Evolutionary conservation across 1,284 basidiomycete genomes (phyloP).

Genomic region (Ceratobasidium sp.): DNA sequence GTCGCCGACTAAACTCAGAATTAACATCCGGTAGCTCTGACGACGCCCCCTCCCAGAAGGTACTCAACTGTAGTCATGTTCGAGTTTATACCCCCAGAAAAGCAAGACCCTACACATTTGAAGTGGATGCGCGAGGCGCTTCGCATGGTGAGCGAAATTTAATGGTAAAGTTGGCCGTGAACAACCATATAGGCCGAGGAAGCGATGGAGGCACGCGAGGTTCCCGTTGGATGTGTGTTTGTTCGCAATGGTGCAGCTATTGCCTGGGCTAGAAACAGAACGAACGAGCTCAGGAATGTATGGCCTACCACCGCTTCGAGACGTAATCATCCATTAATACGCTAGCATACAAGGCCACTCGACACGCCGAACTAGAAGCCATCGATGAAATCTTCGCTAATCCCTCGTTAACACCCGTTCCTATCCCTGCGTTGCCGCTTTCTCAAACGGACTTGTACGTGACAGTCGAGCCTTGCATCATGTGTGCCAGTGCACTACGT

Average conservation of each 20-base stretch:
- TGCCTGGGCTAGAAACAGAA: slow-evolving; percentile 88
- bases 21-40: too few species aligned
- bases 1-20: too few species aligned
- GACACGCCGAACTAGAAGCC: slow-evolving; percentile 97
- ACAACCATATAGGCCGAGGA: slow-evolving; percentile 72
- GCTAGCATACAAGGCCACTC: slow-evolving; percentile 86
- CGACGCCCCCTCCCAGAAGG: too few species aligned
- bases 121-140: slow-evolving; percentile 44
- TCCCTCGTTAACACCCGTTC: slow-evolving; percentile 60
- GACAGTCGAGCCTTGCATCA: slow-evolving; percentile 98
- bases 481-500: slow-evolving; percentile 95
- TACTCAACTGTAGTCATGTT: too few species aligned
- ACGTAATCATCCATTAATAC: slow-evolving; percentile 7
- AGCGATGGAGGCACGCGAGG: slow-evolving; percentile 84
- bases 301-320: slow-evolving; percentile 42
- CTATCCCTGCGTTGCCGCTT: slow-evolving; percentile 64
- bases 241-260: slow-evolving; percentile 80
- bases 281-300: slow-evolving; percentile 93
- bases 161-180: background rate
- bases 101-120: slow-evolving; percentile 41
- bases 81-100: slow-evolving; percentile 21
- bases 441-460: slow-evolving; percentile 89
- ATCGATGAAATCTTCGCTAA: slow-evolving; percentile 87
- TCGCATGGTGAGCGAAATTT: slow-evolving; percentile 41
- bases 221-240: slow-evolving; percentile 97